A percentile compares a stretch with the other conserved stretches of the same genome.
Conservation (phyloP, 345 rosid genomes). For the Litchi chinensis region DNA sequence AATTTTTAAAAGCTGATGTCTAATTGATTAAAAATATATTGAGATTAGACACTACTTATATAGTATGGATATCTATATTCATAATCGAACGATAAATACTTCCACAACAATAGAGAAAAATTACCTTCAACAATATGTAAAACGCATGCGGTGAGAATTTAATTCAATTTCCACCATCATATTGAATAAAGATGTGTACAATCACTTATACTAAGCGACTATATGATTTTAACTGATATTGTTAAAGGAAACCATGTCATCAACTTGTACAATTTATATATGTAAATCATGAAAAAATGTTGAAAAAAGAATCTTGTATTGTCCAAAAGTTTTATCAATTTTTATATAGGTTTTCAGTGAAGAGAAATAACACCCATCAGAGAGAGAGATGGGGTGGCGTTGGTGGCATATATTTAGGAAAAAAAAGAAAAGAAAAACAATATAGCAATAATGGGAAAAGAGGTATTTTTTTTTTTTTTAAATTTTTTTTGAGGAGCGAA, state of each 20-base stretch:
- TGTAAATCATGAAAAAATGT: background rate
- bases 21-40: too few species aligned
- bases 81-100: too few species aligned
- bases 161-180: too few species aligned
- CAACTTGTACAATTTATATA: background rate
- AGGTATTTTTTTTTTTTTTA: constrained; percentile 18
- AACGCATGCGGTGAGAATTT: too few species aligned
- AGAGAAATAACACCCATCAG: constrained; percentile 21
- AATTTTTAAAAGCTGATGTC: too few species aligned
- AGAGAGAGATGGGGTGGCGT: background rate
- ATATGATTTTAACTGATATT: background rate
- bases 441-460: constrained; percentile 15
- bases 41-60: too few species aligned
- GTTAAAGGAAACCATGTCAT: background rate
- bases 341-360: background rate
- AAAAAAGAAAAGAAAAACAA: background rate
- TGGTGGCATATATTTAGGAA: too few species aligned
- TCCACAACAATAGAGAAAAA: too few species aligned
- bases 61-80: too few species aligned
- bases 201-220: too few species aligned
- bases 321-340: background rate
- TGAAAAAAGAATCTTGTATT: background rate
- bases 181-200: too few species aligned
- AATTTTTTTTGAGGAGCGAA: constrained; percentile 5
- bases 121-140: too few species aligned